phyloP scores from a whole-genome alignment of 1,284 basidiomycete species.

The Heterobasidion annosum region DNA sequence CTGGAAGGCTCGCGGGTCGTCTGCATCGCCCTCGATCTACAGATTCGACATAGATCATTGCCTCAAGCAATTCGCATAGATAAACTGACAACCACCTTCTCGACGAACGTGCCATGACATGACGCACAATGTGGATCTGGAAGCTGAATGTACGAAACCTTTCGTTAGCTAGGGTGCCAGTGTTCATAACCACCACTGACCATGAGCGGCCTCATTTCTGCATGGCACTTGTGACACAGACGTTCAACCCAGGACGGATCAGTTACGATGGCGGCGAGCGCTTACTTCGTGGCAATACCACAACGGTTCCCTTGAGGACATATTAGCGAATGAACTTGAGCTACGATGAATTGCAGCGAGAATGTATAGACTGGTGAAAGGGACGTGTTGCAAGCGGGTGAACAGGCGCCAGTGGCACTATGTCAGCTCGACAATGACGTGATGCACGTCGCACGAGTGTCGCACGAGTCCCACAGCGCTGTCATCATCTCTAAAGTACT shows the following conservation, averaged over 20 bases:
- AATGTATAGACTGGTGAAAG: not conserved
- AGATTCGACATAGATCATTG: constrained; percentile 3
- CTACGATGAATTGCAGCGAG: not conserved
- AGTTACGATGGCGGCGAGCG: constrained; percentile 5
- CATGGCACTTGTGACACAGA: constrained; percentile 44
- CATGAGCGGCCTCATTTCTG: constrained; percentile 76
- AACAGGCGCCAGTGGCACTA: not conserved
- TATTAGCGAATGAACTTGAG: constrained; percentile 16
- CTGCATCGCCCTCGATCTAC: constrained; percentile 61
- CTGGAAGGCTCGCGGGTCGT: constrained; percentile 65
- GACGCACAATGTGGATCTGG: constrained; percentile 71
- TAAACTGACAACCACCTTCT: constrained; percentile 41
- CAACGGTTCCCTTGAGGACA: constrained; percentile 62
- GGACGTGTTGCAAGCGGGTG: not conserved
- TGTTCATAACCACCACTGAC: constrained; percentile 26
- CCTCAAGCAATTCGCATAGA: not conserved
- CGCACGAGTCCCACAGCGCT: too few relatives aligned
- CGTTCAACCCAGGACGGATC: constrained; percentile 4
- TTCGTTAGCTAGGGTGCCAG: not conserved
- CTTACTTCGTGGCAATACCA: constrained; percentile 74
- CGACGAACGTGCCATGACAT: constrained; percentile 66
- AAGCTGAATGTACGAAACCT: constrained; percentile 30
- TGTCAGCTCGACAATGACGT: not conserved
- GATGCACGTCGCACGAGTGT: not conserved
- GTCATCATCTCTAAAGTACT: too few relatives aligned